Conservation (phyloP, 2,329 filamentous ascomycete genomes). For the Gremmenia infestans region DNA sequence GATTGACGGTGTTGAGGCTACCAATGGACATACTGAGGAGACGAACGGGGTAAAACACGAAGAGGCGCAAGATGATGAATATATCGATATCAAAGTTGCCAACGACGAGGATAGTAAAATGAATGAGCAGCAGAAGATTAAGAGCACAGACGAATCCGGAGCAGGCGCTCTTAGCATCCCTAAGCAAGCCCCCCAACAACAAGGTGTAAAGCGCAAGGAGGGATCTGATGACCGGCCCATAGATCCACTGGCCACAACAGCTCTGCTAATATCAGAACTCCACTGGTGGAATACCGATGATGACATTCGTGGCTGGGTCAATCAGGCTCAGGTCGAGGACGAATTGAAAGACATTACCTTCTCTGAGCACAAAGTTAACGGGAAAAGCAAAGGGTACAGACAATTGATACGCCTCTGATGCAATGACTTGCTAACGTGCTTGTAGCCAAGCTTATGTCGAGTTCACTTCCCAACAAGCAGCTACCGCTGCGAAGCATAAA, state of each 20-base stretch:
- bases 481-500: slow-evolving; percentile 77
- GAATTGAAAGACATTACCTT: slow-evolving; percentile 92
- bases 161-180: slow-evolving; percentile 32
- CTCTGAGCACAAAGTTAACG: slow-evolving; percentile 97
- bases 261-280: slow-evolving; percentile 81
- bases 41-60: slow-evolving; percentile 26
- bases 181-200: slow-evolving; percentile 38
- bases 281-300: slow-evolving; percentile 98
- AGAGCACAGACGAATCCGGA: slow-evolving; percentile 37
- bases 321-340: slow-evolving; percentile 72
- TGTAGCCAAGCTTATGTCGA: slow-evolving; percentile 72
- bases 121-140: slow-evolving; percentile 37
- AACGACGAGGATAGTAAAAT: slow-evolving; percentile 31
- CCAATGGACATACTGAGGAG: slow-evolving; percentile 19
- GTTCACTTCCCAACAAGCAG: slow-evolving; percentile 75
- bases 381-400: slow-evolving; percentile 92
- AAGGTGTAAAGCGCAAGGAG: slow-evolving; percentile 58
- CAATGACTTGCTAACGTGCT: not conserved
- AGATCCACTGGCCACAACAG: slow-evolving; percentile 58
- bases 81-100: slow-evolving; percentile 38
- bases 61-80: slow-evolving; percentile 37
- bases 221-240: slow-evolving; percentile 54
- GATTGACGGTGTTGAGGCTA: slow-evolving; percentile 31
- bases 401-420: not conserved
- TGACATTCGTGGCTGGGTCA: slow-evolving; percentile 82